These are phyloP conservation scores for Pouteria glomerata DNA, from an alignment of 148 eudicot genomes.

Conservation along the genomic window DNA sequence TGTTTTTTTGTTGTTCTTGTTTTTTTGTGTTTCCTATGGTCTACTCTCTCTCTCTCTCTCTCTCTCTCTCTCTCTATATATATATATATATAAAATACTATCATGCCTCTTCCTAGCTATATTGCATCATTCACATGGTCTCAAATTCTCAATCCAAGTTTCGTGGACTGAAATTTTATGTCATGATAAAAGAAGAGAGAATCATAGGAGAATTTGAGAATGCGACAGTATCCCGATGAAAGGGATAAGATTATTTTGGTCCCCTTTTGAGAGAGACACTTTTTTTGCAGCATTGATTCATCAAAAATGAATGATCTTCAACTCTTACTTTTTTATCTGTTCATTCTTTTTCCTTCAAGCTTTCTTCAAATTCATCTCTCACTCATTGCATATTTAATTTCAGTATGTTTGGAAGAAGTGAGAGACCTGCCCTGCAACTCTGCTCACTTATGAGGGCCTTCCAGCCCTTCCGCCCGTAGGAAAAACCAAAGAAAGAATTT, in stretches of 20 bases:
- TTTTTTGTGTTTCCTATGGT: too few relatives aligned
- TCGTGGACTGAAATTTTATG: slow-evolving; percentile 1
- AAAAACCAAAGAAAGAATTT: too few relatives aligned
- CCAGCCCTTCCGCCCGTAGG: too few relatives aligned
- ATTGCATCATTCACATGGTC: neutral
- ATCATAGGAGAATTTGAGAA: neutral
- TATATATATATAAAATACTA: too few relatives aligned
- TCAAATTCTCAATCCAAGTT: neutral
- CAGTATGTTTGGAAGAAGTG: too few relatives aligned
- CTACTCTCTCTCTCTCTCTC: neutral
- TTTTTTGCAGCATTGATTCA: neutral
- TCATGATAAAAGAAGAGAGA: neutral
- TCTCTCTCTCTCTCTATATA: too few relatives aligned
- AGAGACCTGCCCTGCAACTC: too few relatives aligned
- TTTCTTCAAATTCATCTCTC: too few relatives aligned
- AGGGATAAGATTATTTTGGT: neutral
- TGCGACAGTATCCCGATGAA: slow-evolving; percentile 3
- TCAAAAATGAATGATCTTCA: neutral
- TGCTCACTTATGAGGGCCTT: too few relatives aligned
- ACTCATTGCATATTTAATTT: too few relatives aligned
- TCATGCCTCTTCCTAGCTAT: neutral
- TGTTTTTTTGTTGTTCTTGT: slow-evolving; percentile 7
- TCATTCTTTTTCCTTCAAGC: too few relatives aligned
- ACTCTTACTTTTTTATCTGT: too few relatives aligned
- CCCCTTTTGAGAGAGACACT: slow-evolving; percentile 1